Conservation (phyloP, 2,329 filamentous ascomycete genomes). For the Stemphylium lycopersici region DNA sequence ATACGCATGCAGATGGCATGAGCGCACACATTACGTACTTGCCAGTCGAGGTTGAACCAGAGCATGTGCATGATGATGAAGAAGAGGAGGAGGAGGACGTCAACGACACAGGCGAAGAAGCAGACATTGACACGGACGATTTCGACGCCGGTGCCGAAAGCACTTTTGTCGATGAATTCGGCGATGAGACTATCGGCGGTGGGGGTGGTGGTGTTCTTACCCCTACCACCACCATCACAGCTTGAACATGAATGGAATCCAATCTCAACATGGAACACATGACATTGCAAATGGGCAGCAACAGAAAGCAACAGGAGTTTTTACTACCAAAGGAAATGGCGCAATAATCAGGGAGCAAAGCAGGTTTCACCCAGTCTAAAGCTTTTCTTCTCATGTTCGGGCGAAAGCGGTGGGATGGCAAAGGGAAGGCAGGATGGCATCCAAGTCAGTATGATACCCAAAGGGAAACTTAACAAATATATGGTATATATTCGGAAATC, state of each 20-base stretch:
- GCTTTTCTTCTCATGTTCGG: too few species aligned
- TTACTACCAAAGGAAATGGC: too few species aligned
- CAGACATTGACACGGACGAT: slow-evolving; percentile 36
- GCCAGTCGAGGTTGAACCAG: slow-evolving; percentile 8
- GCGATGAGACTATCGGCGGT: slow-evolving; percentile 19
- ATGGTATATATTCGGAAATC: too few species aligned
- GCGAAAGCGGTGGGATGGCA: too few species aligned
- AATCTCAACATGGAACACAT: neutral
- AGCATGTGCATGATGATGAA: slow-evolving; percentile 15
- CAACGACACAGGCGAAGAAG: slow-evolving; percentile 35
- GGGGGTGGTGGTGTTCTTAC: slow-evolving; percentile 15
- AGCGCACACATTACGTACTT: slow-evolving; percentile 3
- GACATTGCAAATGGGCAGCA: too few species aligned
- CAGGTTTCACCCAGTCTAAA: too few species aligned
- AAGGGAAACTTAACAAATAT: too few species aligned
- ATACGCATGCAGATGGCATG: neutral
- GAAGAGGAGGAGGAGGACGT: slow-evolving; percentile 7
- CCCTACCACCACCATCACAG: slow-evolving; percentile 19
- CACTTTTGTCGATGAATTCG: slow-evolving; percentile 34
- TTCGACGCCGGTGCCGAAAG: slow-evolving; percentile 33
- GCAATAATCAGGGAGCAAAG: too few species aligned
- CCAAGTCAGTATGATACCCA: too few species aligned
- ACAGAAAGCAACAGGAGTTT: too few species aligned
- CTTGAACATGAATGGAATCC: neutral
- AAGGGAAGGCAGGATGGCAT: too few species aligned